Conservation (phyloP, 2,329 filamentous ascomycete species). For the Coleophoma eucalyptorum region DNA sequence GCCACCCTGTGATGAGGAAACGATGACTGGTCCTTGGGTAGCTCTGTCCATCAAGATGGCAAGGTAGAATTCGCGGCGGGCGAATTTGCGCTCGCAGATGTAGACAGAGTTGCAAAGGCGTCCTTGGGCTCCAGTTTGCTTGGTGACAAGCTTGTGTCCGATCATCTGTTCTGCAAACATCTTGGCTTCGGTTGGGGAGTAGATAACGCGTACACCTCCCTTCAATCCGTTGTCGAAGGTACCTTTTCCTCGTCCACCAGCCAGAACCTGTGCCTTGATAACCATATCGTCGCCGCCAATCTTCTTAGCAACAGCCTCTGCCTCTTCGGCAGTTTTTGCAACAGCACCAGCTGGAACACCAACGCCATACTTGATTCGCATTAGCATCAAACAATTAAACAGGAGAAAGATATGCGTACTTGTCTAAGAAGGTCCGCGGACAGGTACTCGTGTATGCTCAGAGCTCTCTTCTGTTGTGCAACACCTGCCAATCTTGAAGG, state of each 20-base stretch:
- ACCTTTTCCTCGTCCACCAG: constrained; percentile 96
- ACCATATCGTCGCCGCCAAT: constrained; percentile 97
- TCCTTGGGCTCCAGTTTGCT: constrained; percentile 93
- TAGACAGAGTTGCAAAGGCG: constrained; percentile 96
- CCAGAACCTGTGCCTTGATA: constrained; percentile 98
- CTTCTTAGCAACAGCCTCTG: constrained; percentile 83
- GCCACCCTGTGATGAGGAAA: constrained; percentile 95
- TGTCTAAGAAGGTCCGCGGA: constrained; percentile 85
- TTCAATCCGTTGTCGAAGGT: constrained; percentile 98
- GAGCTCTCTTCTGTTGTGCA: constrained; percentile 76
- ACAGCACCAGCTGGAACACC: constrained; percentile 88
- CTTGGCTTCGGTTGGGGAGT: constrained; percentile 92
- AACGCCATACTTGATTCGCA: constrained; percentile 75
- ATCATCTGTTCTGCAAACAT: constrained; percentile 99
- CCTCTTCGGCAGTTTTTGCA: constrained; percentile 79
- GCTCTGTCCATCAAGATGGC: constrained; percentile 97
- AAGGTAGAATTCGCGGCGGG: constrained; percentile 97
- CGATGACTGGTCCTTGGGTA: constrained; percentile 88
- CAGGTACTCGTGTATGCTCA: constrained; percentile 98
- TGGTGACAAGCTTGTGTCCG: constrained; percentile 98
- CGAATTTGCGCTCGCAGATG: constrained; percentile 99
- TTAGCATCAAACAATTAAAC: constrained; percentile 19
- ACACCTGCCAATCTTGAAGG: constrained; percentile 58
- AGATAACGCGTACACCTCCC: constrained; percentile 97
- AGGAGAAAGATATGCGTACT: constrained; percentile 37